A percentile compares a stretch with the other conserved stretches of the same genome.
Evolutionary conservation across 2,329 filamentous ascomycete genomes (phyloP).

Genomic region (Cercospora brassicicola): DNA sequence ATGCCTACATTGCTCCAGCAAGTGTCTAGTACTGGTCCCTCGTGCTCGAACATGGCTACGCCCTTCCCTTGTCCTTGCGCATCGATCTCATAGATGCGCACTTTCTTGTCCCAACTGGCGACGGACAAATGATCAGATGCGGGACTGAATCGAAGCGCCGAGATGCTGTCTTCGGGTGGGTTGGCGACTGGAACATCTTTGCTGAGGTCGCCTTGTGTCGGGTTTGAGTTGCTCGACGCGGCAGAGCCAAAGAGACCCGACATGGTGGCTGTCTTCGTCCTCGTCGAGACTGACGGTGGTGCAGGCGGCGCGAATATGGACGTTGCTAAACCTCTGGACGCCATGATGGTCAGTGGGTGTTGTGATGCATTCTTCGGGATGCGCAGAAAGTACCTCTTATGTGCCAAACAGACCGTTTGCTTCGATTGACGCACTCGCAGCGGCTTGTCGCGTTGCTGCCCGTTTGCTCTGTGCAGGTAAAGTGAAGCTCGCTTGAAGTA

Average conservation of each 20-base stretch:
- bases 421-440: not conserved
- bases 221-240: conserved; percentile 56
- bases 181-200: conserved; percentile 78
- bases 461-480: not conserved
- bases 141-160: conserved; percentile 80
- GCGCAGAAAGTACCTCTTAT: not conserved
- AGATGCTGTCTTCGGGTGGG: conserved; percentile 85
- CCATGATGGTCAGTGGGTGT: not conserved
- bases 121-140: conserved; percentile 80
- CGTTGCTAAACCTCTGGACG: not conserved
- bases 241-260: conserved; percentile 54
- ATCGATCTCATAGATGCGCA: conserved; percentile 92
- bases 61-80: conserved; percentile 75
- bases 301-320: not conserved
- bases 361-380: not conserved
- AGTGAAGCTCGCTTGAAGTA: conserved; percentile 3
- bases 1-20: conserved; percentile 80
- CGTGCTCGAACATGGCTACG: conserved; percentile 82
- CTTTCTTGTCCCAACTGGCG: conserved; percentile 95
- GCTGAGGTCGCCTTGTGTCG: conserved; percentile 85
- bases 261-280: conserved; percentile 12
- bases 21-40: conserved; percentile 77
- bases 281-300: not conserved
- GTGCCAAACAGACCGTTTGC: not conserved
- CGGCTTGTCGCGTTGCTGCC: not conserved